phyloP scores from a whole-genome alignment of 2,329 filamentous ascomycete species.

The Claviceps capensis region DNA sequence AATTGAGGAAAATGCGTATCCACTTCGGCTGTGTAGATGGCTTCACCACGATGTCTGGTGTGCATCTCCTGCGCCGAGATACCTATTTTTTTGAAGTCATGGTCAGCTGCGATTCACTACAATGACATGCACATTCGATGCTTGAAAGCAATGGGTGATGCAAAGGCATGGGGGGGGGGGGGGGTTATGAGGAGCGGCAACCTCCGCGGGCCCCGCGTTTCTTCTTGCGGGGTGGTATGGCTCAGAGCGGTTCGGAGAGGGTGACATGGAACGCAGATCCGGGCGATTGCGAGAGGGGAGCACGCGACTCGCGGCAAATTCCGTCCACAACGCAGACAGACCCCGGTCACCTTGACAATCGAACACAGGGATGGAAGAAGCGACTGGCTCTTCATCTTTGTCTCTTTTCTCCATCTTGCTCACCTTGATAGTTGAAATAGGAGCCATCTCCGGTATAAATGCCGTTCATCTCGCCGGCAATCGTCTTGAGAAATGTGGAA shows the following conservation, averaged over 20 bases:
- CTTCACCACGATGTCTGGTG: conserved; percentile 65
- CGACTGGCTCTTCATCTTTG: neutral
- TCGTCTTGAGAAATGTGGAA: conserved; percentile 72
- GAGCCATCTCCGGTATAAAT: conserved; percentile 57
- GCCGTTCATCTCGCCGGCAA: conserved; percentile 72
- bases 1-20: conserved; percentile 72
- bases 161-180: neutral
- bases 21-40: conserved; percentile 75
- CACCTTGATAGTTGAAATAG: conserved; percentile 72
- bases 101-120: conserved; percentile 2
- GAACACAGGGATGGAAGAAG: neutral
- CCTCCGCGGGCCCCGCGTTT: conserved; percentile 5
- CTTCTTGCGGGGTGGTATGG: neutral
- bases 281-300: neutral
- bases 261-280: conserved; percentile 3
- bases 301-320: conserved; percentile 2
- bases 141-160: neutral
- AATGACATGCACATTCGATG: too few species aligned
- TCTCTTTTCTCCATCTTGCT: conserved; percentile 7
- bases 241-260: neutral
- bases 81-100: conserved; percentile 23
- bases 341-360: neutral
- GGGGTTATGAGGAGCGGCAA: neutral
- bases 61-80: conserved; percentile 63
- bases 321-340: neutral